These are phyloP conservation scores for Fraxinus platypoda DNA, from an alignment of 305 asterid species.

Conservation along the genomic window DNA sequence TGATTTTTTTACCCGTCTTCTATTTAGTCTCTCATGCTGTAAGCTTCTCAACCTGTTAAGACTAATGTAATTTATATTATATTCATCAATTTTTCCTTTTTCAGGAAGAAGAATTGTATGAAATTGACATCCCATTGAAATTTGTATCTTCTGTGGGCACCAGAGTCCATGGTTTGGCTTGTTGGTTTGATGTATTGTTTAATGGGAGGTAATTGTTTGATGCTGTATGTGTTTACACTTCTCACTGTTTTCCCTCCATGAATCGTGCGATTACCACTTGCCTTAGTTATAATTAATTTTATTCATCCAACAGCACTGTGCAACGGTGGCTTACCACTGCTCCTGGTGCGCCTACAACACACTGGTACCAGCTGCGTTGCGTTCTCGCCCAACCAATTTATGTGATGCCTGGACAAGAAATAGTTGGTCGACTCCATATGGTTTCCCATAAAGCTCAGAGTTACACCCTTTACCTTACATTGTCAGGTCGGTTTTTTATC, in stretches of 20 bases:
- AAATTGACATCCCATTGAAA: constrained; percentile 79
- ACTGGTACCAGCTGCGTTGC: constrained; percentile 99
- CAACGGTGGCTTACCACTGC: constrained; percentile 97
- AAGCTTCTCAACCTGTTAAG: not conserved
- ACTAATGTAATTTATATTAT: not conserved
- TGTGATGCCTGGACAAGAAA: constrained; percentile 99
- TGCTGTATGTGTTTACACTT: constrained; percentile 1
- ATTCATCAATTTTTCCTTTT: constrained; percentile 6
- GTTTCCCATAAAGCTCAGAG: constrained; percentile 97
- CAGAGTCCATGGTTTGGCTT: constrained; percentile 93
- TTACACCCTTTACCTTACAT: constrained; percentile 77
- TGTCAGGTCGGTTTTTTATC: constrained; percentile 55
- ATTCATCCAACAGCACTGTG: constrained; percentile 58
- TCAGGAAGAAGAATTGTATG: constrained; percentile 96
- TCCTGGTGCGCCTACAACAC: constrained; percentile 97
- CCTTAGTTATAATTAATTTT: constrained; percentile 22
- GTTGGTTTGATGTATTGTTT: constrained; percentile 98
- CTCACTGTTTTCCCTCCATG: not conserved
- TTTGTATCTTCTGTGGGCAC: constrained; percentile 79
- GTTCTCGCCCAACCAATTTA: constrained; percentile 90
- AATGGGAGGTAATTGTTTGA: constrained; percentile 72
- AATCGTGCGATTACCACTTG: not conserved
- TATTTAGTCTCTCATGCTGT: constrained; percentile 7
- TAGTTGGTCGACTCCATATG: constrained; percentile 83
- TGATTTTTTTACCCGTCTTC: not conserved